Base-by-base conservation (phyloP, 2,329 filamentous ascomycete genomes). In the Cladophialophora yegresii region DNA sequence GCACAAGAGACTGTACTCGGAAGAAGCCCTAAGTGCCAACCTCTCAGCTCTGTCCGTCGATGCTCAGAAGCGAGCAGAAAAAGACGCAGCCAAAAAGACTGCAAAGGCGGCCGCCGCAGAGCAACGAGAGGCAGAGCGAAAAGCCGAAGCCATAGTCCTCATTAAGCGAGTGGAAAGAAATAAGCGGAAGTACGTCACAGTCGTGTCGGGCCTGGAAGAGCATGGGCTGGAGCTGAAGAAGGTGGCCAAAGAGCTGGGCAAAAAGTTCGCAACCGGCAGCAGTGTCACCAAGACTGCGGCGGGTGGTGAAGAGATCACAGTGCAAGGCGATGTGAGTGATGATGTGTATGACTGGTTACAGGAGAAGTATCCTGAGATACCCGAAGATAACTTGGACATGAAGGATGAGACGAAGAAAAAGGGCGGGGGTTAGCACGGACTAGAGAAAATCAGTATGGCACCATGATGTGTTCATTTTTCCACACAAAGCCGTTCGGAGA, bases 91-190 rank as follows among this genome's bases (percentile, higher is more conserved):
- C 73, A 99, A 98, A 84, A 98, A 99, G 81, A 90, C 93, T 43
- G 91, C 92, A 63, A 97, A 96, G 81, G 95, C 95, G 58, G 91
- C 92, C 70, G 89, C 92, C 28, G 89, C 87, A 22, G 93, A 96
- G 79, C 86, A 89, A 68, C 92, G 92, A 75, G 88, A 93, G 69
- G 88, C 88, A 26, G 91, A 93, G 75, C 88, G 89, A 74, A 89
- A 93, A 71, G 91, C 92, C 43, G 87, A 89, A 66, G 91, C 89
- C 69, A 89, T 92, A 74, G 82, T 99, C 60, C 88, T 87, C 63
- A 96, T 99, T 80, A 97, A 97, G 85, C 91, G 95, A 28, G 95
- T 99, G 72, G 95, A 98, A 83, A 88, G 95, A 68, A 98, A 96
- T 80, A 99, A 99, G 84, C 87, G 95, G 74, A 99, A 99, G 81